These are phyloP conservation scores for Vitis hybrid DNA, from an alignment of 177 flowering plant genomes.

Conservation along the genomic window DNA sequence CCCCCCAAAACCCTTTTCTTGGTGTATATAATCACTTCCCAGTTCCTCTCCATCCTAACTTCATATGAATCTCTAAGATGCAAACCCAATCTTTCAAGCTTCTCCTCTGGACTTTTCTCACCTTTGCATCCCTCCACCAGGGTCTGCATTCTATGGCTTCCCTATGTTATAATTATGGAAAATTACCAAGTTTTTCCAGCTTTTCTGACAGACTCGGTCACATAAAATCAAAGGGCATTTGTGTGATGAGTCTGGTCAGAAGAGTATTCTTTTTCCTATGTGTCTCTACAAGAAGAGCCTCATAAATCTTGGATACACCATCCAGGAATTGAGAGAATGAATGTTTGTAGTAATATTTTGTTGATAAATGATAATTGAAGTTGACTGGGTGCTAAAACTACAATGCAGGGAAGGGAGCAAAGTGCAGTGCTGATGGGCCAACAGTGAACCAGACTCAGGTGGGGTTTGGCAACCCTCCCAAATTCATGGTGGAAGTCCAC, in stretches of 20 bases:
- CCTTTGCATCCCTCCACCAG: slow-evolving; percentile 11
- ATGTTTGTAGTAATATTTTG: not conserved
- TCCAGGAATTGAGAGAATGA: no score
- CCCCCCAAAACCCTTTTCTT: not conserved
- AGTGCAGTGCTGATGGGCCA: slow-evolving; percentile 14
- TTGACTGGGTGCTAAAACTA: not conserved
- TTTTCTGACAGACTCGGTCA: no score
- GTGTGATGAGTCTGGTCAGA: no score
- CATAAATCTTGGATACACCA: no score
- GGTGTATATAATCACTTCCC: not conserved
- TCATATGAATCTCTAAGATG: slow-evolving; percentile 4
- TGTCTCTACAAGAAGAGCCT: no score
- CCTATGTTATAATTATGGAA: not conserved
- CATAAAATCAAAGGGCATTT: no score
- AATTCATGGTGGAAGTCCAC: slow-evolving; percentile 17
- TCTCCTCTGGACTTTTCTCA: slow-evolving; percentile 7
- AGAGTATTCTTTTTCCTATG: no score
- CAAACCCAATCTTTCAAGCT: slow-evolving; percentile 10
- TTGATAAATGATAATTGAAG: not conserved
- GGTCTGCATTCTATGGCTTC: slow-evolving; percentile 10
- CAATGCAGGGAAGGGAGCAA: slow-evolving; percentile 19
- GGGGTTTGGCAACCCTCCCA: slow-evolving; percentile 14
- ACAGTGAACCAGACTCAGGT: slow-evolving; percentile 23
- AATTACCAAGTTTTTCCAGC: not conserved
- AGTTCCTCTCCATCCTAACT: not conserved